Conservation (phyloP, 768 basidiomycete species). For the Hysterangium stoloniferum region DNA sequence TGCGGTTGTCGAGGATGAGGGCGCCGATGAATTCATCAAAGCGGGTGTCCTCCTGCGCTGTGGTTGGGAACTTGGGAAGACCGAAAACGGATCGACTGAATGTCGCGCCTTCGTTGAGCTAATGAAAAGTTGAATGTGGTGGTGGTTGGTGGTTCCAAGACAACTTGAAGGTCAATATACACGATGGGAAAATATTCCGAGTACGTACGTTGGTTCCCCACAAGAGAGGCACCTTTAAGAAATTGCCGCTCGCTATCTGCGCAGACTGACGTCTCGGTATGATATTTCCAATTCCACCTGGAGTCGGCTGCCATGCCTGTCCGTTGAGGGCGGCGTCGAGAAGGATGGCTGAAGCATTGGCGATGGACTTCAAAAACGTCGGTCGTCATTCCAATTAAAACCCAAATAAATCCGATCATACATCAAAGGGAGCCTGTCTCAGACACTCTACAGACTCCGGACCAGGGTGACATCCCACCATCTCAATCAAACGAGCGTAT, state of each 20-base stretch:
- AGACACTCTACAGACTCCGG: slow-evolving; percentile 36
- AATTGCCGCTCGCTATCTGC: slow-evolving; percentile 39
- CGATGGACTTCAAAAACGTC: slow-evolving; percentile 31
- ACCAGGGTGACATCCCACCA: slow-evolving; percentile 39
- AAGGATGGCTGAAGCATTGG: slow-evolving; percentile 41
- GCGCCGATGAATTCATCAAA: slow-evolving; percentile 41
- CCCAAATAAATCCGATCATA: slow-evolving; percentile 13
- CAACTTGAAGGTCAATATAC: too few relatives aligned
- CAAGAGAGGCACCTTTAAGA: slow-evolving; percentile 45
- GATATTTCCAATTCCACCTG: slow-evolving; percentile 45
- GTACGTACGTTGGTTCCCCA: slow-evolving; percentile 47
- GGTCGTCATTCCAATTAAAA: not conserved
- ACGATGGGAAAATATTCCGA: not conserved
- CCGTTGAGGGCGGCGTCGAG: slow-evolving; percentile 36
- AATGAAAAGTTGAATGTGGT: not conserved
- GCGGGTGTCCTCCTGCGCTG: slow-evolving; percentile 31
- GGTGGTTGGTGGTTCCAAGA: not conserved
- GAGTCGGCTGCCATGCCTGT: slow-evolving; percentile 51
- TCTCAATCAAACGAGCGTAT: slow-evolving; percentile 36
- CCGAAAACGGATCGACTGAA: slow-evolving; percentile 37
- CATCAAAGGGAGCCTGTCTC: slow-evolving; percentile 38
- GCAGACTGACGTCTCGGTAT: slow-evolving; percentile 38
- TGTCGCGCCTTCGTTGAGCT: slow-evolving; percentile 48
- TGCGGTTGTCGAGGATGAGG: slow-evolving; percentile 46
- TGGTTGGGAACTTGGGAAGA: slow-evolving; percentile 14